Percentiles rank a stretch among this genome's conserved stretches.
Evolutionary conservation across 768 basidiomycete species (phyloP).

Genomic region (Naganishia vishniacii): DNA sequence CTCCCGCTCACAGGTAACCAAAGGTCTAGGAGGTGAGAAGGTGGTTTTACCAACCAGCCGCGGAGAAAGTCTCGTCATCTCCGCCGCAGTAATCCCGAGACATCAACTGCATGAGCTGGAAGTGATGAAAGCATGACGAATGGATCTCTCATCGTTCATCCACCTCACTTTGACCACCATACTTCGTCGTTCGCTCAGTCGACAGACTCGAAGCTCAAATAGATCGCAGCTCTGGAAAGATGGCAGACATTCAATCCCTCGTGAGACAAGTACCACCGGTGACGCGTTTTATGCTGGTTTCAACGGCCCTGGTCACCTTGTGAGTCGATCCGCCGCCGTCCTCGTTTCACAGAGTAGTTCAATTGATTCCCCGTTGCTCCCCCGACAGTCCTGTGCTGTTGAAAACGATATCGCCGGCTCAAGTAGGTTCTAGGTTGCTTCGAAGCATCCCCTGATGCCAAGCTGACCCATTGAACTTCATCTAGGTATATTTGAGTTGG

Average conservation of each 20-base stretch:
- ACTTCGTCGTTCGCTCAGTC: no score
- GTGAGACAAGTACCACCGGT: constrained; percentile 42
- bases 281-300: constrained; percentile 39
- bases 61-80: no score
- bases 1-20: no score
- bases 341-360: background rate
- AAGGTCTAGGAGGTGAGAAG: no score
- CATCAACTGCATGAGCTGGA: no score
- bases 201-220: no score
- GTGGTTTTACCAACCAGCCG: no score
- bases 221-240: no score
- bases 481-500: constrained; percentile 42
- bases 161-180: no score
- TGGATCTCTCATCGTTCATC: no score
- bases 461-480: background rate
- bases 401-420: constrained; percentile 29
- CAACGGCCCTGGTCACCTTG: constrained; percentile 38
- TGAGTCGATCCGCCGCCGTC: constrained; percentile 31
- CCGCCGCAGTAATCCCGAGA: no score
- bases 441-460: background rate
- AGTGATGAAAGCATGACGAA: no score
- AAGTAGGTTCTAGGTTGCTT: constrained; percentile 5
- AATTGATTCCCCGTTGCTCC: background rate
- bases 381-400: constrained; percentile 41
- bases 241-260: constrained; percentile 41